Evolutionary conservation across 306 rosid genomes (phyloP).

Genomic region (Ceratonia siliqua): DNA sequence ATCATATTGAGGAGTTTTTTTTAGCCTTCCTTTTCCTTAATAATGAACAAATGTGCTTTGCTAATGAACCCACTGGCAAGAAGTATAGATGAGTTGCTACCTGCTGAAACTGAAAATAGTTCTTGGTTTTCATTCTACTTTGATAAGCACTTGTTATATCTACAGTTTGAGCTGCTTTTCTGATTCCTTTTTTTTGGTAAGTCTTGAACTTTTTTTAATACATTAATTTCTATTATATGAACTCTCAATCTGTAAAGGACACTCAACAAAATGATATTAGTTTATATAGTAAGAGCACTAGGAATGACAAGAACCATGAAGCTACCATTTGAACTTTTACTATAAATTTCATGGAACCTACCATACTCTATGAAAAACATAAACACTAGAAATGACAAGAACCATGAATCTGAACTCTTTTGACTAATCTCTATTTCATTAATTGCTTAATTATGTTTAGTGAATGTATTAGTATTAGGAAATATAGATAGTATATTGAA

Average conservation of each 20-base stretch:
- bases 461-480: too few species aligned
- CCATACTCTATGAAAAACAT: too few species aligned
- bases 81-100: conserved; percentile 83
- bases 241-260: not conserved
- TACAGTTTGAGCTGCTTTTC: conserved; percentile 73
- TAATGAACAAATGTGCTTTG: conserved; percentile 61
- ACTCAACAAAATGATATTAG: not conserved
- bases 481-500: too few species aligned
- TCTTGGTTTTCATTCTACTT: conserved; percentile 55
- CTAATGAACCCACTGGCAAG: conserved; percentile 86
- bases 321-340: too few species aligned
- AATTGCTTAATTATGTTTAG: too few species aligned
- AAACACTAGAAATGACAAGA: too few species aligned
- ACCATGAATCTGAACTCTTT: too few species aligned
- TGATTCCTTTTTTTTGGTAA: conserved; percentile 89
- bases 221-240: not conserved
- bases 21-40: conserved; percentile 50
- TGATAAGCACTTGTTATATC: conserved; percentile 70
- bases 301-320: too few species aligned
- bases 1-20: not conserved
- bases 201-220: conserved; percentile 9
- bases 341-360: too few species aligned
- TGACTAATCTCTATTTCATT: too few species aligned
- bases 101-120: conserved; percentile 45
- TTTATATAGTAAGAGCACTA: too few species aligned